Evolutionary conservation across 768 basidiomycete species (phyloP).

Genomic region (Fomitopsis serialis): DNA sequence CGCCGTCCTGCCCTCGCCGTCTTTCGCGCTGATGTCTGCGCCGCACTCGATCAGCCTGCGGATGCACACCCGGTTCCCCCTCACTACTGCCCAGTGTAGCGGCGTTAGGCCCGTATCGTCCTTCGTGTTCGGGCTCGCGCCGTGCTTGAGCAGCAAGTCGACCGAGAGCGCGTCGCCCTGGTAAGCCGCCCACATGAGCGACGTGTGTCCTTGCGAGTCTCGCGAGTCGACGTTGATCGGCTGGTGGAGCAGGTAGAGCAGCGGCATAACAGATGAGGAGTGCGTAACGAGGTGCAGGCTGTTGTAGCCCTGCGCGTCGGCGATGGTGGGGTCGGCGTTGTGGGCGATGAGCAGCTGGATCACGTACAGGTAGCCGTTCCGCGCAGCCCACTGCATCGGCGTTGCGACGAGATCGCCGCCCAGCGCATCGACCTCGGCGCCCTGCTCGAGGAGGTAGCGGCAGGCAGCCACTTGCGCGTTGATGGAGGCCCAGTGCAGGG

Average conservation of each 20-base stretch:
- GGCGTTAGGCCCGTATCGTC: slow-evolving; percentile 85
- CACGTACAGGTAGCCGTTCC: slow-evolving; percentile 94
- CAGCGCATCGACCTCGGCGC: slow-evolving; percentile 89
- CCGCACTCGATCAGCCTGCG: slow-evolving; percentile 82
- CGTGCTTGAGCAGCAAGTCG: slow-evolving; percentile 82
- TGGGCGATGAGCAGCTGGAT: slow-evolving; percentile 88
- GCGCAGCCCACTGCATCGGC: slow-evolving; percentile 96
- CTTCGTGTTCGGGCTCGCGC: slow-evolving; percentile 69
- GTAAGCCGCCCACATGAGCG: slow-evolving; percentile 98
- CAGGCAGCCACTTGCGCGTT: slow-evolving; percentile 92
- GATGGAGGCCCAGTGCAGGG: slow-evolving; percentile 97
- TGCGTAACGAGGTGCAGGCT: slow-evolving; percentile 93
- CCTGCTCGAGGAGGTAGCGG: slow-evolving; percentile 82
- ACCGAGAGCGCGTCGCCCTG: slow-evolving; percentile 97
- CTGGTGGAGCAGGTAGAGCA: slow-evolving; percentile 89
- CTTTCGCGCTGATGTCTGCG: slow-evolving; percentile 74
- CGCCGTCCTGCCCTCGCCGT: slow-evolving; percentile 81
- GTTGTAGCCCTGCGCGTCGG: slow-evolving; percentile 95
- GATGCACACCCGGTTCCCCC: slow-evolving; percentile 88
- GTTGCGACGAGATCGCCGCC: slow-evolving; percentile 95
- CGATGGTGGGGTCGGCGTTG: slow-evolving; percentile 87
- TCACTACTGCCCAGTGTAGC: slow-evolving; percentile 95
- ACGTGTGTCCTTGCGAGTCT: slow-evolving; percentile 90
- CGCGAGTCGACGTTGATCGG: slow-evolving; percentile 88
- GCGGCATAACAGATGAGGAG: slow-evolving; percentile 89